Percentiles rank a stretch among this genome's conserved stretches.
Evolutionary conservation across 805 yeast genomes (phyloP).

Genomic region (Myxozyma mucilagina): DNA sequence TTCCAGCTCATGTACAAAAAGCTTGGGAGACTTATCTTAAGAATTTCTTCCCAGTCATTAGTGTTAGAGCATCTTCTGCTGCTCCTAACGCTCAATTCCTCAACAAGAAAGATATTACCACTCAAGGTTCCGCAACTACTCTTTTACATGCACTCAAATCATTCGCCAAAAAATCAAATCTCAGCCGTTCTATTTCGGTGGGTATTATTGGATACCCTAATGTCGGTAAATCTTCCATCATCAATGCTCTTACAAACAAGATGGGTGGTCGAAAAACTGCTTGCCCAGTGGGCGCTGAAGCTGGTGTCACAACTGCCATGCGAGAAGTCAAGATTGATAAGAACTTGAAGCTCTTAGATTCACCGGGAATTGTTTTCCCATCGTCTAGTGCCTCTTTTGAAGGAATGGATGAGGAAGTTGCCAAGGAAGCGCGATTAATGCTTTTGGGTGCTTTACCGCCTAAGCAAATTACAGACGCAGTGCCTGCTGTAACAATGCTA

Average conservation of each 20-base stretch:
- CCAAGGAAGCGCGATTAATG: slow-evolving; percentile 82
- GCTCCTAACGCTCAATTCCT: slow-evolving; percentile 68
- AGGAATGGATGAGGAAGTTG: slow-evolving; percentile 42
- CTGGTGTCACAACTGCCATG: slow-evolving; percentile 91
- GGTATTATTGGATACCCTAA: slow-evolving; percentile 98
- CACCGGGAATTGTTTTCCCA: slow-evolving; percentile 98
- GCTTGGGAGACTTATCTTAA: slow-evolving; percentile 81
- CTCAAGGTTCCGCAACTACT: slow-evolving; percentile 67
- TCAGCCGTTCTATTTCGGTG: slow-evolving; percentile 74
- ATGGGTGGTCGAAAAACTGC: slow-evolving; percentile 57
- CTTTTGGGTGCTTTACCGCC: slow-evolving; percentile 87
- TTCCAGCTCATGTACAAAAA: slow-evolving; percentile 80
- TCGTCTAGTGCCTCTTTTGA: slow-evolving; percentile 29
- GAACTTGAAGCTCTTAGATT: slow-evolving; percentile 83
- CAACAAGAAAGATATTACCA: slow-evolving; percentile 68
- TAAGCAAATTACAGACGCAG: slow-evolving; percentile 79
- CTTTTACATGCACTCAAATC: slow-evolving; percentile 80
- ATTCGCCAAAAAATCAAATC: slow-evolving; percentile 77
- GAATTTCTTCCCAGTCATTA: slow-evolving; percentile 86
- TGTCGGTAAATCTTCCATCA: slow-evolving; percentile 95
- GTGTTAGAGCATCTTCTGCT: slow-evolving; percentile 66
- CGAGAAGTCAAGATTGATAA: slow-evolving; percentile 91
- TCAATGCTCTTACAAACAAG: slow-evolving; percentile 83
- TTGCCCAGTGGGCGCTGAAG: slow-evolving; percentile 96
- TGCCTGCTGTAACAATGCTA: slow-evolving; percentile 73